Evolutionary conservation across 2,329 filamentous ascomycete genomes (phyloP).

Genomic region (Metarhizium humberi): DNA sequence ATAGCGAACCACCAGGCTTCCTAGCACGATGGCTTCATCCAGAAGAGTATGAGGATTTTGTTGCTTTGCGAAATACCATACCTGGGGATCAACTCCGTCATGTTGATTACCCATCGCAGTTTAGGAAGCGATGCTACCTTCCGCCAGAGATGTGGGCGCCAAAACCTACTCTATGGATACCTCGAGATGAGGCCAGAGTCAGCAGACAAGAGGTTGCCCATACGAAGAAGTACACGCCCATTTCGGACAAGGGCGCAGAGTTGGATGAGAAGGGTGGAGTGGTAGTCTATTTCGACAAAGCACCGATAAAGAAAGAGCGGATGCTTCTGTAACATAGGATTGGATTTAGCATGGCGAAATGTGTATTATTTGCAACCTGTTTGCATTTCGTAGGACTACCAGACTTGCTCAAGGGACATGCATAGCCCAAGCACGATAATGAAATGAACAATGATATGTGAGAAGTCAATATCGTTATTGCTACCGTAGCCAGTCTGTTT

Average conservation of each 20-base stretch:
- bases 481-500: no score
- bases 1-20: slow-evolving; percentile 33
- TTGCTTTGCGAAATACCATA: slow-evolving; percentile 58
- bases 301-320: slow-evolving; percentile 25
- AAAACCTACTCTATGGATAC: slow-evolving; percentile 74
- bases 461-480: no score
- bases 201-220: slow-evolving; percentile 70
- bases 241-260: slow-evolving; percentile 51
- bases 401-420: no score
- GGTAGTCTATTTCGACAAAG: slow-evolving; percentile 25
- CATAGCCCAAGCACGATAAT: no score
- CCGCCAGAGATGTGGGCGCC: slow-evolving; percentile 52
- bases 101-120: slow-evolving; percentile 37
- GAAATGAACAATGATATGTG: no score
- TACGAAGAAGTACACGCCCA: slow-evolving; percentile 60
- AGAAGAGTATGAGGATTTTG: slow-evolving; percentile 66
- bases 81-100: slow-evolving; percentile 40
- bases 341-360: neutral
- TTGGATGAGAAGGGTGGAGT: slow-evolving; percentile 25
- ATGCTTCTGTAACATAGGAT: slow-evolving; percentile 27
- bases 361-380: neutral
- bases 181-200: slow-evolving; percentile 63
- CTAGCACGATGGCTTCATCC: slow-evolving; percentile 66
- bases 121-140: slow-evolving; percentile 50
- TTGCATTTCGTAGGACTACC: no score